phyloP scores from a whole-genome alignment of 371 early-diverging fungal species.

The Mortierella sp. region DNA sequence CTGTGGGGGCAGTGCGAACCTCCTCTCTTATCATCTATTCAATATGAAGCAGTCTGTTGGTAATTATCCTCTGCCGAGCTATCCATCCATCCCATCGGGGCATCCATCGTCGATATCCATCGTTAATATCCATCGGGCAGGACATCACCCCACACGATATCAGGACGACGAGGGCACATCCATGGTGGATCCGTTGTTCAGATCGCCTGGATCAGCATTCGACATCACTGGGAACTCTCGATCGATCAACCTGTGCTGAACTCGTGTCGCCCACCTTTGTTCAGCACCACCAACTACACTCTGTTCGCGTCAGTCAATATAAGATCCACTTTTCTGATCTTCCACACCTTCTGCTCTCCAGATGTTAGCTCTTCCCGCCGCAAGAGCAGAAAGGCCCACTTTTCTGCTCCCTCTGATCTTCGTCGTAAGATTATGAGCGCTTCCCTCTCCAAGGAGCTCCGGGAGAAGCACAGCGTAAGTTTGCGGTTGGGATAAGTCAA shows the following conservation, averaged over 20 bases:
- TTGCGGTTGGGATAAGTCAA: constrained; percentile 56
- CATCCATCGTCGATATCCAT: constrained; percentile 22
- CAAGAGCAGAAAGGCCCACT: constrained; percentile 98
- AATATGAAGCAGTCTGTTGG: constrained; percentile 56
- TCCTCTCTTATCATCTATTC: constrained; percentile 48
- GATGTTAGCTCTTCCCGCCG: constrained; percentile 95
- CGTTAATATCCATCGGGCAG: constrained; percentile 1
- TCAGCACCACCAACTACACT: no score
- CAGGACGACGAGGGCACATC: no score
- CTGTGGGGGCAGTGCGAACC: constrained; percentile 9
- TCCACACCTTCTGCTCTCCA: constrained; percentile 35
- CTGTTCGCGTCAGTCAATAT: no score
- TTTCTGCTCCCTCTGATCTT: constrained; percentile 94
- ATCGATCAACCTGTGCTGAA: no score
- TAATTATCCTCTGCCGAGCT: constrained; percentile 13
- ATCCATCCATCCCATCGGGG: constrained; percentile 23
- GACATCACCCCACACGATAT: not conserved
- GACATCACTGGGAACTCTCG: no score
- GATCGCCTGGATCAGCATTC: no score
- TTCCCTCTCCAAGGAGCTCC: constrained; percentile 96
- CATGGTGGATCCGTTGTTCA: no score
- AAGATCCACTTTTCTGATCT: constrained; percentile 17
- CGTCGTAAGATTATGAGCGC: constrained; percentile 98
- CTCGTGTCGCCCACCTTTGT: no score
- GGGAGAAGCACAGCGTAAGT: constrained; percentile 93